These are phyloP conservation scores for Cotoneaster glaucophyllus DNA, from an alignment of 306 rosid species.

Conservation along the genomic window DNA sequence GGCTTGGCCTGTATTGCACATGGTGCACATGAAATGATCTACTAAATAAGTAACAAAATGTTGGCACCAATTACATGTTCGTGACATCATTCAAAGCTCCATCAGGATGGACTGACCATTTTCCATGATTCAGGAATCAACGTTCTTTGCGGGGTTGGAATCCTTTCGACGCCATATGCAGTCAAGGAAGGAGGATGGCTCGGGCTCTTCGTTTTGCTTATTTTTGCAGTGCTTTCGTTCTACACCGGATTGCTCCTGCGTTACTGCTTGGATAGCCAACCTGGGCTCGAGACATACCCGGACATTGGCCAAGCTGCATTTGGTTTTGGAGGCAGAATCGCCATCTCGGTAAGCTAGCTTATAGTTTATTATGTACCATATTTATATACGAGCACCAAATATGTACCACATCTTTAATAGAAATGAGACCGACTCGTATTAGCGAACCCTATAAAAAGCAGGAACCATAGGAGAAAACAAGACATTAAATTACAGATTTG, in stretches of 20 bases:
- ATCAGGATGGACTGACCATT: neutral
- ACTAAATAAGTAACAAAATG: neutral
- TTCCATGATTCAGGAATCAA: conserved; percentile 58
- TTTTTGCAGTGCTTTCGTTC: conserved; percentile 75
- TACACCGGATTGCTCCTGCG: conserved; percentile 90
- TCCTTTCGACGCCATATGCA: conserved; percentile 93
- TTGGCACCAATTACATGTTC: neutral
- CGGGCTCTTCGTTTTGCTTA: conserved; percentile 57
- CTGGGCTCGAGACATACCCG: conserved; percentile 95
- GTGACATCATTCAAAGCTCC: neutral
- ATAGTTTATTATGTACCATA: neutral
- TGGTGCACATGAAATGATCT: conserved; percentile 21
- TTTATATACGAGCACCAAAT: neutral
- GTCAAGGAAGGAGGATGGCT: conserved; percentile 86
- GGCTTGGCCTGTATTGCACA: conserved; percentile 8
- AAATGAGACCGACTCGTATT: neutral
- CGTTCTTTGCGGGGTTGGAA: conserved; percentile 92
- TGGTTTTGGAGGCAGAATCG: conserved; percentile 67
- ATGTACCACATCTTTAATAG: neutral
- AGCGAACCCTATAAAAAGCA: neutral
- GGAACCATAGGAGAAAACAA: neutral
- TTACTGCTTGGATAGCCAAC: conserved; percentile 78
- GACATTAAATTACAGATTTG: neutral
- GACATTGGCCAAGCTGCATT: conserved; percentile 98
- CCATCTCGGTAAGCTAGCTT: conserved; percentile 63